phyloP scores from a whole-genome alignment of 148 eudicot species.

The Rhododendron kiyosumense region DNA sequence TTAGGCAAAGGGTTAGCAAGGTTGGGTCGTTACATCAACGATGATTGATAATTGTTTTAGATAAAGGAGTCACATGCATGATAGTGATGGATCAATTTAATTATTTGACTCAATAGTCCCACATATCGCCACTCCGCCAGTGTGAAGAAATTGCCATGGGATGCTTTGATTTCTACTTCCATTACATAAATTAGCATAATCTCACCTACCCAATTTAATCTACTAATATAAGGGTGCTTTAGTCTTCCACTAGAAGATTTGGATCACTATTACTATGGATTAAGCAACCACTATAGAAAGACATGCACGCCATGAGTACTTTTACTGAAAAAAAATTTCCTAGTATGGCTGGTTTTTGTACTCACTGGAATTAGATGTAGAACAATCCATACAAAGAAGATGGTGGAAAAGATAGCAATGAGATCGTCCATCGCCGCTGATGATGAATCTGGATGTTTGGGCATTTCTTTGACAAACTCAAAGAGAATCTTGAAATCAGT shows the following conservation, averaged over 20 bases:
- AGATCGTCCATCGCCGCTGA: constrained; percentile 36
- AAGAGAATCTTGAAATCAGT: constrained; percentile 43
- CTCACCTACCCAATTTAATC: no score
- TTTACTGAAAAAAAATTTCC: not conserved
- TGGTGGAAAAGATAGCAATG: constrained; percentile 56
- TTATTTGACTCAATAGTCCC: no score
- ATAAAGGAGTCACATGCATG: not conserved
- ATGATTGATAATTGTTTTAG: not conserved
- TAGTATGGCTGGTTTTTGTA: not conserved
- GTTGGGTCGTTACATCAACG: not conserved
- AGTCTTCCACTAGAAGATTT: not conserved
- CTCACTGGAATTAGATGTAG: constrained; percentile 60
- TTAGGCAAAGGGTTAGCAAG: no score
- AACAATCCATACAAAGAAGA: constrained; percentile 74
- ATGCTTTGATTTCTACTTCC: not conserved
- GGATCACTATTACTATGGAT: not conserved
- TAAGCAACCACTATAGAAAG: not conserved
- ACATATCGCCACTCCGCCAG: no score
- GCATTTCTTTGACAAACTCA: constrained; percentile 92
- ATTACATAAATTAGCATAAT: no score
- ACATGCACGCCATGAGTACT: not conserved
- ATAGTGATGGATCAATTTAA: not conserved
- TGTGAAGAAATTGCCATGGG: no score
- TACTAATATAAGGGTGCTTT: not conserved
- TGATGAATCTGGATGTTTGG: constrained; percentile 49